Base-by-base conservation (phyloP, 2,329 filamentous ascomycete genomes). In the Pseudogymnoascus sp. region DNA sequence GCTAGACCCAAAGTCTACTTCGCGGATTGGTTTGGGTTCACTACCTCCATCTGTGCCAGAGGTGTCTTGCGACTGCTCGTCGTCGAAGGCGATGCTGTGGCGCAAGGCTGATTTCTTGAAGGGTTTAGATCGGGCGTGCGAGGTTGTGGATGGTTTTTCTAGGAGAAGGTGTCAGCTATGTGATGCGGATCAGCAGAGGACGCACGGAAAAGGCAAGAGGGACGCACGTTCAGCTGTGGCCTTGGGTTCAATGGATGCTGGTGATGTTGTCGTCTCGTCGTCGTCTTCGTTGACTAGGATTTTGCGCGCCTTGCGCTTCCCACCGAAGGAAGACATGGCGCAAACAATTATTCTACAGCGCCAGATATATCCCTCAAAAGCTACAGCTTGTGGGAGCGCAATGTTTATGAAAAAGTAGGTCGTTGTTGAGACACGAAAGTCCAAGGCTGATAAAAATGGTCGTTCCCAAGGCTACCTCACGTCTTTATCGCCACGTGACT, bases 231-330 rank as follows among this genome's bases (percentile, higher is more conserved):
- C 37, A 31, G 13, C 39, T 62, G 64, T 62, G 62, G 63, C 67
- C 57, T 61, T 54, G 60, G 57, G 62, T 50, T 66, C 50, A 44
- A 59, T 24, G 26, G 60, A 11, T 36, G 21, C 36, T 44, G 60
- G 37, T 15, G 60, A 59, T 39, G 63, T 60, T 58, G 63, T 66
- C 62, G 71, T 69, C 54, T 61, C 65, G 47, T 86, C 86, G 3
- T 89, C 85, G 10, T 86, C 84, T 47, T 90, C 88, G 41, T 84
- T 79, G 0, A 84, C 78, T 54, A 85, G 87, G 67, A 96, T 89
- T 69, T 92, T 88, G 66, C 89, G 87, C 54, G 89, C 86, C 68
- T 94, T 92, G 65, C 84, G 76, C 68, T 84, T 86, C 1, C 78
- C 73, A 3, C 76, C 77, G 62, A 86, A 86, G 11, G 67, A 62